Base-by-base conservation (phyloP, 345 rosid genomes). In the Arabidopsis suecica region DNA sequence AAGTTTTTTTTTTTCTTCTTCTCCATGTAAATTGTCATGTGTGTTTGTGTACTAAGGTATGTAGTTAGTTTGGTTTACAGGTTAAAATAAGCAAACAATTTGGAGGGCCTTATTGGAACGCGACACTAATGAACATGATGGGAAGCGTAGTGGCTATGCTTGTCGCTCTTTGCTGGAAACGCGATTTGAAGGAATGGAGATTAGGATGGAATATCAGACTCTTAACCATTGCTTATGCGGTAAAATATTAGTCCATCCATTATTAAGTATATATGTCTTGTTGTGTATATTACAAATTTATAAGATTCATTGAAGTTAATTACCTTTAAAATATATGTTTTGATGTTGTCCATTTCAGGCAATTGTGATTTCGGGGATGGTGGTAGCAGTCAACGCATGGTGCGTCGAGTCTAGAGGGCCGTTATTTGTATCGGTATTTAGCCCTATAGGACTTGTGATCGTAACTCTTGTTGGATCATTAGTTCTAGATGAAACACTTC, bases 161-260 rank as follows among this genome's bases (percentile, higher is more conserved):
- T 51, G 66, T 58, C n/a, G 87, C 83, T 20, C 36, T 86, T 32
- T 65, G 82, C 42, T 12, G 51, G 40, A 76, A 81, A 3, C 57
- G 7, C 7, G 81, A 86, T 60, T 74, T 47, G 60, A 68, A 58
- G 5, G 79, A 74, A 23, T 86, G 87, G 89, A 84, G 32, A 54
- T 40, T 86, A 37, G 84, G 83, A 13, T 84, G 84, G 84, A 65
- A 75, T 14, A 75, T 86, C 38, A 76, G 89, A 32, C 86, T 86
- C 16, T 71, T 84, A 45, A 68, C 87, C 0, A 65, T 58, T 1
- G 73, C 77, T 4, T 84, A 82, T 45, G 54, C 83, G 77, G 89
- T 86, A 49, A 12, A 9, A 69, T 10, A 66, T 28, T 8, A 9
- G 10, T 28, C 40, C 6, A 25, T 68, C 18, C 18, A 45, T 5